A percentile compares a stretch with the other conserved stretches of the same genome.
Evolutionary conservation across 169 alveolate genomes (phyloP).

Genomic region (Perkinsus chesapeaki): DNA sequence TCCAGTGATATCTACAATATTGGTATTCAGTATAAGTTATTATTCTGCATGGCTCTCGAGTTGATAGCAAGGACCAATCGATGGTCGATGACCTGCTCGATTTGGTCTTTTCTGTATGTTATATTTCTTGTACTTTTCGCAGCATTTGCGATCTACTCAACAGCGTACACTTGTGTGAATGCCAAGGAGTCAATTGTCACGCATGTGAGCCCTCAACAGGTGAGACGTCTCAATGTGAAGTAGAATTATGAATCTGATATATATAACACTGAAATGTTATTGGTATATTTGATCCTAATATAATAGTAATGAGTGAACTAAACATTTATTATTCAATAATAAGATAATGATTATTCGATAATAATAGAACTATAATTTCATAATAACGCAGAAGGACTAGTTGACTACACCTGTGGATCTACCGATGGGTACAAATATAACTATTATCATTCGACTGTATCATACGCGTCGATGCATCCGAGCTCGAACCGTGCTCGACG

Average conservation of each 20-base stretch:
- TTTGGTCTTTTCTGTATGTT: neutral
- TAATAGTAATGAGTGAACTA: neutral
- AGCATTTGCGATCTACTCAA: neutral
- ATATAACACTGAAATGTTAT: too few species aligned
- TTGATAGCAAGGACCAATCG: neutral
- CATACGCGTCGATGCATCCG: too few species aligned
- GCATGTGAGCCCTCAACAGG: neutral
- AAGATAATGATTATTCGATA: too few species aligned
- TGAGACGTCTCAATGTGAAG: neutral
- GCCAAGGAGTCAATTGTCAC: neutral
- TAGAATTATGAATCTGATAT: too few species aligned
- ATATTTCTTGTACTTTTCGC: neutral
- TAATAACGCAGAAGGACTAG: too few species aligned
- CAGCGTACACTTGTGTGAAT: neutral
- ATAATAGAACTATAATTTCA: too few species aligned
- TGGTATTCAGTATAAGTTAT: neutral
- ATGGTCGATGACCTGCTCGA: neutral
- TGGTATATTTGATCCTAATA: neutral
- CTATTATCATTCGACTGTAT: too few species aligned
- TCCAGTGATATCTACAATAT: too few species aligned
- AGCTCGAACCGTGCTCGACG: too few species aligned
- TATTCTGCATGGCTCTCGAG: neutral
- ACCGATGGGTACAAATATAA: too few species aligned
- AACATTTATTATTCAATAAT: too few species aligned
- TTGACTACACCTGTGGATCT: too few species aligned